These are phyloP conservation scores for Dryas drummondii DNA, from an alignment of 306 rosid genomes.

Conservation along the genomic window DNA sequence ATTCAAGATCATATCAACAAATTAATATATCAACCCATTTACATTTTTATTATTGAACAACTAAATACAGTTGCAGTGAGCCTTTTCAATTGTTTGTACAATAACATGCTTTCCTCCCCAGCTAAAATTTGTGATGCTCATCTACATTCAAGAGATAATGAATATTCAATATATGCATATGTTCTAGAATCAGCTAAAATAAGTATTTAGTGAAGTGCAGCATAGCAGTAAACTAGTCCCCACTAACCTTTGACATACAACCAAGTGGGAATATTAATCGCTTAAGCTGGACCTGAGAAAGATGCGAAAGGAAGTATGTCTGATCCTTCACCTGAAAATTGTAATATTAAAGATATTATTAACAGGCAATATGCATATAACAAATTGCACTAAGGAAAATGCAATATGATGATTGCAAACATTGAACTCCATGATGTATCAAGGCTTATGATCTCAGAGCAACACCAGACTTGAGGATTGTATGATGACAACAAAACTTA, in stretches of 20 bases:
- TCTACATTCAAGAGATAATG: background rate
- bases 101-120: constrained; percentile 6
- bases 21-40: background rate
- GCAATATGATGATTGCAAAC: background rate
- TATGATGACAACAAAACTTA: background rate
- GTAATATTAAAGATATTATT: constrained; percentile 21
- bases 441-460: background rate
- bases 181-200: background rate
- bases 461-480: background rate
- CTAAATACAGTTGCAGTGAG: background rate
- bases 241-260: constrained; percentile 78
- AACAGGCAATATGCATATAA: constrained; percentile 13
- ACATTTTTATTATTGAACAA: background rate
- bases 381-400: background rate
- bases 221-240: constrained; percentile 16
- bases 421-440: background rate
- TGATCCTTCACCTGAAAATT: constrained; percentile 86
- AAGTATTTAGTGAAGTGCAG: background rate
- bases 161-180: constrained; percentile 6
- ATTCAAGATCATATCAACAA: background rate
- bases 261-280: constrained; percentile 81
- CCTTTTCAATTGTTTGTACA: background rate
- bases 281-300: constrained; percentile 83
- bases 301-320: constrained; percentile 91
- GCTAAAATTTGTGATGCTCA: constrained; percentile 7